These are phyloP conservation scores for Pseudogymnoascus sp. DNA, from an alignment of 2,329 filamentous ascomycete species.

Conservation along the genomic window DNA sequence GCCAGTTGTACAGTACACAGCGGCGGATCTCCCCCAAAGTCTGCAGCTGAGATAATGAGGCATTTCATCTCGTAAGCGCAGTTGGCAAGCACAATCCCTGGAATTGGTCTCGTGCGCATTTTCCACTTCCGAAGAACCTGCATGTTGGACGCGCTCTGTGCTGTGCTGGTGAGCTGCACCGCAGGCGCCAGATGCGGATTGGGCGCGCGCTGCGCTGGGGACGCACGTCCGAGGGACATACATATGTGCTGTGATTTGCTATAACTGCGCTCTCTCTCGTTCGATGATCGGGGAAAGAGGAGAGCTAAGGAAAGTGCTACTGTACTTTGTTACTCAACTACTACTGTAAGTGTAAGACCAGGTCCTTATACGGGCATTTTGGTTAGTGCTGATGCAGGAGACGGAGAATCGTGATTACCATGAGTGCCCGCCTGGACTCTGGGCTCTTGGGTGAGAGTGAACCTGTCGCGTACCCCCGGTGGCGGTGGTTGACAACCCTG, in stretches of 20 bases:
- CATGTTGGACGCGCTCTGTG: background rate
- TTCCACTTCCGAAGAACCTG: background rate
- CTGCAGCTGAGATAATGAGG: slow-evolving; percentile 3
- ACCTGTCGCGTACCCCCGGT: background rate
- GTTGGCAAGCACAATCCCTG: background rate
- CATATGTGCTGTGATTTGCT: background rate
- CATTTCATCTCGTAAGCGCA: background rate
- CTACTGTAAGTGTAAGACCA: background rate
- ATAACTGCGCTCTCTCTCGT: background rate
- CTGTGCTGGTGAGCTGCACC: background rate
- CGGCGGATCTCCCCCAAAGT: background rate
- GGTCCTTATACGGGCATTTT: background rate
- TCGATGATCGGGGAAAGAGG: background rate
- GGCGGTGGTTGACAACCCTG: background rate
- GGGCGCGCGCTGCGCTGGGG: background rate
- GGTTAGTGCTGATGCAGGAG: background rate
- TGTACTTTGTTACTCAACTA: background rate
- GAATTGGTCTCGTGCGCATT: background rate
- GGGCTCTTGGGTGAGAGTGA: background rate
- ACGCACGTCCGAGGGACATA: background rate
- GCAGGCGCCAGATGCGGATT: background rate
- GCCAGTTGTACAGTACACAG: background rate
- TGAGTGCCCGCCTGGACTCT: background rate
- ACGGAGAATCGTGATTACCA: background rate
- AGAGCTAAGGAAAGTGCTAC: background rate